These are phyloP conservation scores for Lactarius indigo DNA, from an alignment of 768 basidiomycete genomes.

Conservation along the genomic window DNA sequence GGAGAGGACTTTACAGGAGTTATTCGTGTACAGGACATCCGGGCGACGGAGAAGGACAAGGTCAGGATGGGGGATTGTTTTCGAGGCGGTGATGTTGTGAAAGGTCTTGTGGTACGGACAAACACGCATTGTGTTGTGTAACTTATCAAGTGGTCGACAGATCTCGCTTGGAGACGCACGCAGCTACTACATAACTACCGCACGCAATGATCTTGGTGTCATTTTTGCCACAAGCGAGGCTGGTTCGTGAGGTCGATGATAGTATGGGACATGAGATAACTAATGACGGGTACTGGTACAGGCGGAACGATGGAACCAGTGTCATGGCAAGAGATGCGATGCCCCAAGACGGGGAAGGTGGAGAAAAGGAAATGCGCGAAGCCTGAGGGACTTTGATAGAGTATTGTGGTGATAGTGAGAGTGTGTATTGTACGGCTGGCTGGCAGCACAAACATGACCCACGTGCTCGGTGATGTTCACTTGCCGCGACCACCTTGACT, in stretches of 20 bases:
- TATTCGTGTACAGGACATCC: slow-evolving; percentile 82
- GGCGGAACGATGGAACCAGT: slow-evolving; percentile 81
- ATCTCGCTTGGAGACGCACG: slow-evolving; percentile 90
- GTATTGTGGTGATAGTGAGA: neutral
- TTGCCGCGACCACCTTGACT: slow-evolving; percentile 15
- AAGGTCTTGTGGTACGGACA: slow-evolving; percentile 72
- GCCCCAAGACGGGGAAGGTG: slow-evolving; percentile 71
- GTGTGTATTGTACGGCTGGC: neutral
- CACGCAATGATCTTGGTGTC: slow-evolving; percentile 85
- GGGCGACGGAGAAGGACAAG: slow-evolving; percentile 87
- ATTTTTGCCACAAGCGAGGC: slow-evolving; percentile 88
- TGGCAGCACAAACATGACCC: slow-evolving; percentile 14
- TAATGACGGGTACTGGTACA: slow-evolving; percentile 29
- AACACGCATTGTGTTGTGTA: neutral
- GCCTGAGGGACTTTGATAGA: slow-evolving; percentile 52
- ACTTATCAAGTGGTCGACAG: slow-evolving; percentile 37
- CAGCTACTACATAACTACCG: slow-evolving; percentile 90
- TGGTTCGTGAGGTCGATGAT: slow-evolving; percentile 42
- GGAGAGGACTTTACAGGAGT: slow-evolving; percentile 91
- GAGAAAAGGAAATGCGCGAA: slow-evolving; percentile 88
- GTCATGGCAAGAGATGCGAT: slow-evolving; percentile 91
- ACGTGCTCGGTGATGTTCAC: slow-evolving; percentile 18
- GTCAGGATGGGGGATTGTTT: slow-evolving; percentile 90
- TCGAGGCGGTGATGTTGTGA: slow-evolving; percentile 86
- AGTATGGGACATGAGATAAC: neutral